Evolutionary conservation across 306 rosid genomes (phyloP).

Genomic region (Pterocarpus macrocarpus): DNA sequence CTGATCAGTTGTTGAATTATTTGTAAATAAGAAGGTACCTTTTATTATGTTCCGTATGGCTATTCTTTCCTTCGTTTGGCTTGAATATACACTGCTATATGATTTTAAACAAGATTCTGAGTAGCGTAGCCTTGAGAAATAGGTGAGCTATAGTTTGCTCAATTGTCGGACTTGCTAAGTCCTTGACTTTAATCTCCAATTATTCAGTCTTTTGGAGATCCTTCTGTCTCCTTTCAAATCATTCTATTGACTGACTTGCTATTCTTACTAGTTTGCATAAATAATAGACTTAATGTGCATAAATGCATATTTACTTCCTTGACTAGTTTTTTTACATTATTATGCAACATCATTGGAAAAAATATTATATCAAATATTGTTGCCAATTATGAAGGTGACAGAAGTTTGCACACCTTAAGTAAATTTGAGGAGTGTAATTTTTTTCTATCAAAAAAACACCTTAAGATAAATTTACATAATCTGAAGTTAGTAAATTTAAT

Average conservation of each 20-base stretch:
- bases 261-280: conserved; percentile 13
- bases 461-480: conserved; percentile 3
- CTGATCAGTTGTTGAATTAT: conserved; percentile 68
- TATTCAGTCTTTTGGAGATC: conserved; percentile 24
- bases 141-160: background rate
- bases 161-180: background rate
- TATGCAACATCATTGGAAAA: conserved; percentile 15
- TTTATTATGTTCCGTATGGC: conserved; percentile 18
- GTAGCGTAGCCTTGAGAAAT: conserved; percentile 9
- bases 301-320: conserved; percentile 35
- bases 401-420: background rate
- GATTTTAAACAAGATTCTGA: conserved; percentile 37
- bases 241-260: conserved; percentile 18
- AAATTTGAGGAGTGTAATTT: too few relatives aligned
- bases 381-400: conserved; percentile 12
- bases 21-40: conserved; percentile 73
- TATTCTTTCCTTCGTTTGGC: conserved; percentile 7
- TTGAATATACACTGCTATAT: background rate
- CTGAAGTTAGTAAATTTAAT: conserved; percentile 23
- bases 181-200: conserved; percentile 7
- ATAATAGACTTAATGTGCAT: background rate
- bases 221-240: conserved; percentile 14
- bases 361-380: conserved; percentile 8
- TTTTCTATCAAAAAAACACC: background rate
- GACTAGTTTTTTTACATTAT: background rate